A percentile compares a stretch with the other conserved stretches of the same genome.
phyloP scores from a whole-genome alignment of 306 rosid species.

The Boehmeria nivea region DNA sequence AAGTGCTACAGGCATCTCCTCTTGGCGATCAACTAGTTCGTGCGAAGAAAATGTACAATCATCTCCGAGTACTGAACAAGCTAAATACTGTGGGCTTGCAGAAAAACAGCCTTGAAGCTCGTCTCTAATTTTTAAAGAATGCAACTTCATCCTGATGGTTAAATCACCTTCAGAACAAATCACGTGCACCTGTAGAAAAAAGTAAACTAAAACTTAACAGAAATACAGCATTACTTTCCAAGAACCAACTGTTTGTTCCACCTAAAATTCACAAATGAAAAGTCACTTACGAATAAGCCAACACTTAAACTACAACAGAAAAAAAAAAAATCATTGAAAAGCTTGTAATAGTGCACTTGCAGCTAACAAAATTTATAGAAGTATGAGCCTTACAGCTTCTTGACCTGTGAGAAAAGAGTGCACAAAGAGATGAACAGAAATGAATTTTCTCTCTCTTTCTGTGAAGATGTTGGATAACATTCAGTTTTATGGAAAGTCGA shows the following conservation, averaged over 20 bases:
- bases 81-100: constrained; percentile 59
- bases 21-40: constrained; percentile 35
- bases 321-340: neutral
- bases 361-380: too few species aligned
- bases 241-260: too few species aligned
- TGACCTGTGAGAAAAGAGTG: too few species aligned
- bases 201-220: constrained; percentile 10
- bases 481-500: too few species aligned
- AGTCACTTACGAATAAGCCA: neutral
- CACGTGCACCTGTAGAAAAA: constrained; percentile 57
- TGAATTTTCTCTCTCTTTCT: too few species aligned
- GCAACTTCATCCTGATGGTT: constrained; percentile 70
- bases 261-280: neutral
- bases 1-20: constrained; percentile 35
- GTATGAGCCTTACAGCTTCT: too few species aligned
- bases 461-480: too few species aligned
- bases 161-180: constrained; percentile 57
- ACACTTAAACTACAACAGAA: too few species aligned
- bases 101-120: constrained; percentile 78
- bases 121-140: constrained; percentile 82
- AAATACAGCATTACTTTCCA: neutral
- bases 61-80: constrained; percentile 69
- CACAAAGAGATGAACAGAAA: too few species aligned
- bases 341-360: too few species aligned
- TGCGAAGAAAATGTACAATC: constrained; percentile 38